These are phyloP conservation scores for Epicoccum sorghinum DNA, from an alignment of 2,329 filamentous ascomycete genomes.

Conservation along the genomic window DNA sequence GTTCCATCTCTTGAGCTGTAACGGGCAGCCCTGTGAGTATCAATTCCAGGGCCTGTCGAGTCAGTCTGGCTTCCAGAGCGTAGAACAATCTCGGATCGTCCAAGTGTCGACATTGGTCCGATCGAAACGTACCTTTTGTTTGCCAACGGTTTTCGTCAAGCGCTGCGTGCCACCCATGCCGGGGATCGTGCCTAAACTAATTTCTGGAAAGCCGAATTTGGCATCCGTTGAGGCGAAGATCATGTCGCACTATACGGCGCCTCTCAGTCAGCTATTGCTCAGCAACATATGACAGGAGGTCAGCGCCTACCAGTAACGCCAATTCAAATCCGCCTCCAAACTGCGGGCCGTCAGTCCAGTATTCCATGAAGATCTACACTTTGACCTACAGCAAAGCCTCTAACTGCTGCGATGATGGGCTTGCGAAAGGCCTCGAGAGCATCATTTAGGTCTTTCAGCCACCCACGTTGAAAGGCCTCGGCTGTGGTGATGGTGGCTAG, in stretches of 20 bases:
- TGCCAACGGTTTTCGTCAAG: conserved; percentile 68
- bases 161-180: conserved; percentile 90
- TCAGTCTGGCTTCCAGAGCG: conserved; percentile 15
- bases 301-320: conserved; percentile 74
- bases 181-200: conserved; percentile 90
- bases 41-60: conserved; percentile 52
- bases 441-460: conserved; percentile 90
- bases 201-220: conserved; percentile 94
- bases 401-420: conserved; percentile 89
- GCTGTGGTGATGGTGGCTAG: conserved; percentile 89
- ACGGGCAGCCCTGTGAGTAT: conserved; percentile 51
- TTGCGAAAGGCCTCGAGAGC: conserved; percentile 83
- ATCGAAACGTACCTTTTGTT: conserved; percentile 38
- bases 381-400: conserved; percentile 71
- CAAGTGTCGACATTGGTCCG: conserved; percentile 14
- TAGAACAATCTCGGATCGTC: conserved; percentile 1
- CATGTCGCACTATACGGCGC: conserved; percentile 63
- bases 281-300: conserved; percentile 45
- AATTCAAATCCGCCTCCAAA: conserved; percentile 93
- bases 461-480: conserved; percentile 80
- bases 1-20: conserved; percentile 48
- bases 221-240: conserved; percentile 84
- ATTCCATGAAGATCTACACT: not conserved
- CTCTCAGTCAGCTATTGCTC: conserved; percentile 10
- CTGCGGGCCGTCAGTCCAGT: conserved; percentile 19